Base-by-base conservation (phyloP, 768 basidiomycete genomes). In the Cyathus striatus region DNA sequence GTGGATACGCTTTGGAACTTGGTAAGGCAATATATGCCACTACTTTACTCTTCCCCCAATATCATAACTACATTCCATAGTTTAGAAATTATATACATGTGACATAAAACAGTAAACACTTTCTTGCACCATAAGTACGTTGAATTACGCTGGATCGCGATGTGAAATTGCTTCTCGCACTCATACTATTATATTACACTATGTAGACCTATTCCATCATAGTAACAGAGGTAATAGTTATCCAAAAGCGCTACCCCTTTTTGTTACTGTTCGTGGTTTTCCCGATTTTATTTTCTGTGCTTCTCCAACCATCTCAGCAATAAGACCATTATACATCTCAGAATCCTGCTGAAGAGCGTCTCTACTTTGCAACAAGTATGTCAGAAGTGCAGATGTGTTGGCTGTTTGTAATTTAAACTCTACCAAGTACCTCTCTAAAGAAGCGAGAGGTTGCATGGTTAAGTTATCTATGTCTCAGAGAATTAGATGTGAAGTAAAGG, bases 281-380 rank as follows among this genome's bases (percentile, higher is more conserved):
- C 78, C 78, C 5, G 78, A 78, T 56, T 87, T 89, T 42, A 81
- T 72, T 62, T 86, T 90, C 58, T 90, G 88, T 24, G 93, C 92
- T 61, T 95, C 90, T 33, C 81, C 81, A n/a, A 96, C 90, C 39
- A 96, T 69, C 57, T 91, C 91, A 21, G 85, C 93, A 46, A 96
- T 96, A 44, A 93, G 70, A 13, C 81, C 84, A 61, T 96, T 94
- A 55, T 91, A 92, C 21, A 82, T 87, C 67, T 96, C 86, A 26
- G 82, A 84, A 57, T 90, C 88, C 63, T 92, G 90, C 60, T 90
- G 87, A 46, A 90, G 59, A 24, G 83, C 78, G 49, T 92, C 90
- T 45, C 82, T 76, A 27, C 78, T 75, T 64, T 96, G 91, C 47
- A 94, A 67, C 25, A 92, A 65, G 65, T 91, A 78, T 16, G 90